phyloP scores from a whole-genome alignment of 495 filamentous ascomycete species.

The Rhizodiscina lignyota region DNA sequence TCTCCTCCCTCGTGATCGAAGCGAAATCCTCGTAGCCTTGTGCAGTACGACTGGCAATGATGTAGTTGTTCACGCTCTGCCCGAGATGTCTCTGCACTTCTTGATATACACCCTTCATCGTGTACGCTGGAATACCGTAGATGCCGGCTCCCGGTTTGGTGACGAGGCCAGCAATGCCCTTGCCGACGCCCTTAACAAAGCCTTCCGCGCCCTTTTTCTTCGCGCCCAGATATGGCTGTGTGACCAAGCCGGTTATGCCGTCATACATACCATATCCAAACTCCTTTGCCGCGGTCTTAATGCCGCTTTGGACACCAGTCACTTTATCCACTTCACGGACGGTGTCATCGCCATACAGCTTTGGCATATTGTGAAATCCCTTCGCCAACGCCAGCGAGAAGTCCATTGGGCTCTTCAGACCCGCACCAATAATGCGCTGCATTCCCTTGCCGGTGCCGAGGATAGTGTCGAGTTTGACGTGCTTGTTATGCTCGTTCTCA shows the following conservation, averaged over 20 bases:
- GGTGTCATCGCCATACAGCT: conserved; percentile 60
- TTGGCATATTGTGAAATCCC: conserved; percentile 75
- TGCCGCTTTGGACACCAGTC: conserved; percentile 47
- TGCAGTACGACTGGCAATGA: conserved; percentile 50
- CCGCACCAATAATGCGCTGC: conserved; percentile 48
- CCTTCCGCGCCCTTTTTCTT: conserved; percentile 21
- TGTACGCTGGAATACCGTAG: conserved; percentile 15
- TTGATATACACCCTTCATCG: conserved; percentile 45
- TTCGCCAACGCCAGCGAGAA: conserved; percentile 60
- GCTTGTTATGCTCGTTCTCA: too few species aligned
- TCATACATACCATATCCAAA: conserved; percentile 18
- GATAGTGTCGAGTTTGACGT: conserved; percentile 30
- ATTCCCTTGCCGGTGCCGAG: conserved; percentile 45
- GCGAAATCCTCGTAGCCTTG: conserved; percentile 55
- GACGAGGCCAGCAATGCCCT: conserved; percentile 18
- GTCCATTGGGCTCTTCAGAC: conserved; percentile 65
- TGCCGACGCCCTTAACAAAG: conserved; percentile 22
- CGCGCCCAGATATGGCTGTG: conserved; percentile 20
- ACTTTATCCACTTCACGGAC: conserved; percentile 55
- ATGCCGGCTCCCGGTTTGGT: conserved; percentile 12
- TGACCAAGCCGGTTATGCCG: conserved; percentile 20
- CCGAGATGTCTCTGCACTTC: conserved; percentile 49
- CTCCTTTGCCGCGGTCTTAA: conserved; percentile 29
- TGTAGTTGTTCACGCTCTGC: conserved; percentile 48
- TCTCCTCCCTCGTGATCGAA: conserved; percentile 31